These are phyloP conservation scores for Candida cerambycidarum DNA, from an alignment of 805 yeast genomes.

Conservation along the genomic window DNA sequence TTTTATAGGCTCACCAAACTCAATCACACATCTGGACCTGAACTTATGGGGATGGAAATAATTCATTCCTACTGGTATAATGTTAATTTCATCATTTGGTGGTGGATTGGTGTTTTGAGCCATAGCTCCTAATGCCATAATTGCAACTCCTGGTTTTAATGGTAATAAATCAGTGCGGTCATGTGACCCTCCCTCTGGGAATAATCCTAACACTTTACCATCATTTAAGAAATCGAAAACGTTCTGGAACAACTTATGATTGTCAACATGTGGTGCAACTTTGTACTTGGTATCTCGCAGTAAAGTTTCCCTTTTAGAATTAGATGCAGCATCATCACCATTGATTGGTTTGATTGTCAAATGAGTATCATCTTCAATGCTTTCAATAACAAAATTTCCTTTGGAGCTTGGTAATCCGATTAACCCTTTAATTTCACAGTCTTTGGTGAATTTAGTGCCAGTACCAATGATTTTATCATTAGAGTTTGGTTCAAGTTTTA, in stretches of 20 bases:
- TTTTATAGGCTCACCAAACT: slow-evolving; percentile 42
- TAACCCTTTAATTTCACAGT: slow-evolving; percentile 35
- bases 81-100: slow-evolving; percentile 26
- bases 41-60: slow-evolving; percentile 44
- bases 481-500: slow-evolving; percentile 16
- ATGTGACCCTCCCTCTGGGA: slow-evolving; percentile 35
- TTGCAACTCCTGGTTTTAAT: no score
- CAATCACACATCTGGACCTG: slow-evolving; percentile 42
- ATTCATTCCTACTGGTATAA: slow-evolving; percentile 43
- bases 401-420: slow-evolving; percentile 37
- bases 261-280: slow-evolving; percentile 41
- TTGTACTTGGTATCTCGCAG: slow-evolving; percentile 31
- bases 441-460: slow-evolving; percentile 33
- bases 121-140: slow-evolving; percentile 31
- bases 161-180: no score
- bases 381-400: slow-evolving; percentile 33
- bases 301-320: slow-evolving; percentile 6
- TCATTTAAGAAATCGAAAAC: slow-evolving; percentile 38
- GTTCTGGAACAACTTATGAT: slow-evolving; percentile 32
- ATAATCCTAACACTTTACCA: slow-evolving; percentile 38
- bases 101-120: slow-evolving; percentile 23
- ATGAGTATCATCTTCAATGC: slow-evolving; percentile 11
- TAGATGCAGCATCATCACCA: slow-evolving; percentile 10
- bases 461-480: slow-evolving; percentile 26
- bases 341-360: slow-evolving; percentile 10